These are phyloP conservation scores for Acmispon strigosus DNA, from an alignment of 306 rosid genomes.

Conservation along the genomic window DNA sequence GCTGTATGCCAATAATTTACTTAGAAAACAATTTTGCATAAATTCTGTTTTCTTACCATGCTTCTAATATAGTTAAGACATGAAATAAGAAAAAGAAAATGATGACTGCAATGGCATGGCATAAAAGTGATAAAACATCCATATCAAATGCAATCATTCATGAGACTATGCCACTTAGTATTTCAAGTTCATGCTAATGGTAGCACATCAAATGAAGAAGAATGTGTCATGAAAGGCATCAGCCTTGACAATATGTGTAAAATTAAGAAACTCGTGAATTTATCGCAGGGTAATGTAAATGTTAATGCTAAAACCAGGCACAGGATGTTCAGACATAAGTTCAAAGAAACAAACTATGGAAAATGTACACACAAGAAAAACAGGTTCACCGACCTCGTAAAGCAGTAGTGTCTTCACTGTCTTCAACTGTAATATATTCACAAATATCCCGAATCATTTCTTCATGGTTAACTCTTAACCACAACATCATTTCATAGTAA, in stretches of 20 bases:
- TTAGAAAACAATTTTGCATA: not conserved
- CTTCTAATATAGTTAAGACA: conserved; percentile 7
- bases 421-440: conserved; percentile 35
- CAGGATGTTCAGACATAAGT: not conserved
- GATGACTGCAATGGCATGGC: conserved; percentile 5
- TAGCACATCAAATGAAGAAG: conserved; percentile 4
- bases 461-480: conserved; percentile 47
- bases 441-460: conserved; percentile 71
- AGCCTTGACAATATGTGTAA: not conserved
- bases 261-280: conserved; percentile 7
- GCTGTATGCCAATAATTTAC: not conserved
- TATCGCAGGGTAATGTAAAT: not conserved
- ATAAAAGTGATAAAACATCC: conserved; percentile 1
- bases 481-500: conserved; percentile 80
- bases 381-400: conserved; percentile 50
- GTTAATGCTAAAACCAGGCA: not conserved
- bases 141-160: not conserved
- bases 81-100: not conserved
- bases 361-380: not conserved
- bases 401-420: conserved; percentile 28
- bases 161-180: not conserved
- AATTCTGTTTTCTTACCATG: not conserved
- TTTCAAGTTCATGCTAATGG: not conserved
- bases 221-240: not conserved
- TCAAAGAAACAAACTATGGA: not conserved